phyloP scores from a whole-genome alignment of 1,284 basidiomycete genomes.

The Puccinia horiana region DNA sequence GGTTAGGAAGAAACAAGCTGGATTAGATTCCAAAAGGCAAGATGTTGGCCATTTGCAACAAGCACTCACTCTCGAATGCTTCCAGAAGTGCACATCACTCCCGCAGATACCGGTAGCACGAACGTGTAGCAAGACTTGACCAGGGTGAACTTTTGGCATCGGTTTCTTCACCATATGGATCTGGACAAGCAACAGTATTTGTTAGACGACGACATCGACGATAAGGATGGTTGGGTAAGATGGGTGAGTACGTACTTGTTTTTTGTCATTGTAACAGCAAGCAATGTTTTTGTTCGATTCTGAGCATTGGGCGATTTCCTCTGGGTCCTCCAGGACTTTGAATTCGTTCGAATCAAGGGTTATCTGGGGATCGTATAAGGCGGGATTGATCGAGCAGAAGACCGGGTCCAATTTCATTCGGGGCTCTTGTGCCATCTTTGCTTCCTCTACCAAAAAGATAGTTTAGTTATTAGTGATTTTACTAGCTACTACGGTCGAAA shows the following conservation, averaged over 20 bases:
- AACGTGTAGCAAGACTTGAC: constrained; percentile 56
- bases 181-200: constrained; percentile 45
- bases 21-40: neutral
- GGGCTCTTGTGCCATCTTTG: neutral
- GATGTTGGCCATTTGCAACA: neutral
- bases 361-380: constrained; percentile 26
- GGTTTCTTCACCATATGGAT: constrained; percentile 54
- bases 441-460: too few relatives aligned
- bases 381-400: constrained; percentile 30
- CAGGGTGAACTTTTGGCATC: constrained; percentile 53
- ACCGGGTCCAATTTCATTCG: constrained; percentile 20
- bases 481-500: too few relatives aligned
- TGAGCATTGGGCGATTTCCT: neutral
- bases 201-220: neutral
- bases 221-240: neutral
- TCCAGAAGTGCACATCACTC: constrained; percentile 57
- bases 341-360: constrained; percentile 27
- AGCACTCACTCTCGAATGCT: constrained; percentile 52
- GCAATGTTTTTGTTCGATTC: constrained; percentile 26
- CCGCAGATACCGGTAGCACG: constrained; percentile 54
- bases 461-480: too few relatives aligned
- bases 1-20: constrained; percentile 48
- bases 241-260: constrained; percentile 7
- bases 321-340: constrained; percentile 29
- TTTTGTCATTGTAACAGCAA: constrained; percentile 47